Evolutionary conservation across 2,329 filamentous ascomycete genomes (phyloP), one percentile per base, ranked within the genome.

Genomic region (Paracoccidioides brasiliensis): DNA sequence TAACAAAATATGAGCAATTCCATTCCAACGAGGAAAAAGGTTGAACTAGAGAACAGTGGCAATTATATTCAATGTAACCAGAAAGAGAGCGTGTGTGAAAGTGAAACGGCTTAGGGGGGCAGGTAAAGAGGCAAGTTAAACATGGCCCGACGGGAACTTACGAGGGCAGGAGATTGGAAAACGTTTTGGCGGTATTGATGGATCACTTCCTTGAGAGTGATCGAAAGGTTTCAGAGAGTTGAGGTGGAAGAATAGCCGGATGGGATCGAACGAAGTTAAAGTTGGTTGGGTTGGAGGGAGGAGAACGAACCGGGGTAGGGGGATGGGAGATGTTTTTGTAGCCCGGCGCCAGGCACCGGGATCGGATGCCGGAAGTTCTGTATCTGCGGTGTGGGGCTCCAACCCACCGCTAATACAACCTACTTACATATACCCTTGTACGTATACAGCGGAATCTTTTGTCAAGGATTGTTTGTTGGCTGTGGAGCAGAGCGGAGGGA

Each of bases 91-190:
- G 14, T 7, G 22, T 22, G 50, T 44, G 10, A 44, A 59, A 44
- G 35, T 43, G 14, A 40, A 15, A 46, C 33, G 51, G 42, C 51
- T 28, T 32, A 41, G 12, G 14, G 12, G 35, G 10, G 3, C 8
- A n/a, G 30, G 4, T 14, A 40, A 28, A 15, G 15, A 55, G 30
- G 32, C n/a, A 45, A n/a, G 33, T 22, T 48, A 22, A 22, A 22
- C 22, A 52, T 53, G 43, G 61, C 56, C 55, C 48, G 56, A 60
- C 54, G 43, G 37, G 35, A 33, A 77, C 89, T 73, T 81, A 95
- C 90, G 90, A 95, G 82, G 93, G 93, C 66, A 96, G 85, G 67
- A 94, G 86, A 78, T 95, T 96, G 80, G 90, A 91, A 85, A 95
- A 96, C 90, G 89, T 95, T 78, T 88, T 95, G 88, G 81, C 85